Conservation (phyloP, 371 early-diverging fungal species). For the Choanephora cucurbitarum region DNA sequence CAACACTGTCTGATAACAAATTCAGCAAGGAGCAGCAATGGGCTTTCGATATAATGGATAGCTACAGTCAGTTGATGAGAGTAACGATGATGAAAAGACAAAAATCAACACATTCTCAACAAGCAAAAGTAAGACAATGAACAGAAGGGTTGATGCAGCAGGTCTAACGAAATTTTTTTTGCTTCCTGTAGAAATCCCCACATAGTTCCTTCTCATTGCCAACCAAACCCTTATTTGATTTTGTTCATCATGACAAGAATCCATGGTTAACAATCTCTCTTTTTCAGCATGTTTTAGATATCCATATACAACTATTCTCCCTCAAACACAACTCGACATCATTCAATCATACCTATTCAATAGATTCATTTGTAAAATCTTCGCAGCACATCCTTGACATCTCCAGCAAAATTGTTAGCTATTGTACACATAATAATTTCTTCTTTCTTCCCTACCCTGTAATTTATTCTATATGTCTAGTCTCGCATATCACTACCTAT, state of each 20-base stretch:
- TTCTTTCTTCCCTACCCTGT: background rate
- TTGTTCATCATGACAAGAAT: background rate
- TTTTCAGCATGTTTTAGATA: background rate
- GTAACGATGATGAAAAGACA: slow-evolving; percentile 8
- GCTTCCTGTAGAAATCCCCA: background rate
- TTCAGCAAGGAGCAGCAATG: slow-evolving; percentile 9
- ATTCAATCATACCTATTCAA: too few species aligned
- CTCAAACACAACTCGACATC: background rate
- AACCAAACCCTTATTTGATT: background rate
- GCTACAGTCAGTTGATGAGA: slow-evolving; percentile 19
- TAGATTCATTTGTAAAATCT: too few species aligned
- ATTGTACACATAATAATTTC: too few species aligned
- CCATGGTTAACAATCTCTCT: background rate
- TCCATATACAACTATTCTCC: background rate
- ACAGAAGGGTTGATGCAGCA: too few species aligned
- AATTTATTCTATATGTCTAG: slow-evolving; percentile 1
- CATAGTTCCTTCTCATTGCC: too few species aligned
- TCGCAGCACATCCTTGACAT: too few species aligned
- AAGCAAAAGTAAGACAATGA: background rate
- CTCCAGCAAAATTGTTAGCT: too few species aligned
- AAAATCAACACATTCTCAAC: slow-evolving; percentile 4
- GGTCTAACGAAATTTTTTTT: background rate
- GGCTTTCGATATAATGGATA: slow-evolving; percentile 18
- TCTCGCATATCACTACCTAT: slow-evolving; percentile 1
- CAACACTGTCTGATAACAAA: too few species aligned